Evolutionary conservation across 2,329 filamentous ascomycete genomes (phyloP), one percentile per base, ranked within the genome.

Genomic region (Pseudocercospora eumusae): DNA sequence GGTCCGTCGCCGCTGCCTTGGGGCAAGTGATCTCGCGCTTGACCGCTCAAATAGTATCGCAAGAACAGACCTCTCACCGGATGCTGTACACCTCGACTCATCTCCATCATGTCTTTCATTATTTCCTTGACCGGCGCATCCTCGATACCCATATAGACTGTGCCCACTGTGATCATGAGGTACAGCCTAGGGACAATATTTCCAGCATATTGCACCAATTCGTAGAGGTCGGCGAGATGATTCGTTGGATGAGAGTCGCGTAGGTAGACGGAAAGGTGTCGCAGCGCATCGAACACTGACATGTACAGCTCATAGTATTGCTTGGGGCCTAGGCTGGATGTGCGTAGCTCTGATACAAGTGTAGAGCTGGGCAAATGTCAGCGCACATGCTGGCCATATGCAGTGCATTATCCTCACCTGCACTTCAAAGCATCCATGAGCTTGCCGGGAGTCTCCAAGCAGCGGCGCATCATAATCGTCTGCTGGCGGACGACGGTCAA

Each of bases 81-180:
- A 77, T 99, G 95, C 74, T 99, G 95, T 21, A 99, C 93, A 60
- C 95, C 95, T 66, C 95, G 86, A 78, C 92, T 98, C 95, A 99
- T 99, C 78, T 99, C 95, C 95, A 99, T 99, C 95, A 99, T 99
- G 77, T 99, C 95, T 80, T 99, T 99, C 95, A 99, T 99, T 66
- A 99, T 92, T 81, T 99, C 95, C 80, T 99, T 99, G 69, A 99
- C 95, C 0, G 95, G 95, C 62, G 96, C 95, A 83, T 98, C 95
- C 73, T 95, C 90, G 74, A 99, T 96, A 25, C 91, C 89, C 95
- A 99, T 99, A 82, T 99, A 99, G 54, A 96, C 96, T 2, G 95
- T 99, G 62, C 95, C 95, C 42, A 99, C 96, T 0, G 96, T 99
- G 73, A 99, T 95, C 96, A 99, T 99, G 63, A 99, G 88, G 76